Evolutionary conservation across 2,329 filamentous ascomycete species (phyloP).

Genomic region (Thelonectria olida): DNA sequence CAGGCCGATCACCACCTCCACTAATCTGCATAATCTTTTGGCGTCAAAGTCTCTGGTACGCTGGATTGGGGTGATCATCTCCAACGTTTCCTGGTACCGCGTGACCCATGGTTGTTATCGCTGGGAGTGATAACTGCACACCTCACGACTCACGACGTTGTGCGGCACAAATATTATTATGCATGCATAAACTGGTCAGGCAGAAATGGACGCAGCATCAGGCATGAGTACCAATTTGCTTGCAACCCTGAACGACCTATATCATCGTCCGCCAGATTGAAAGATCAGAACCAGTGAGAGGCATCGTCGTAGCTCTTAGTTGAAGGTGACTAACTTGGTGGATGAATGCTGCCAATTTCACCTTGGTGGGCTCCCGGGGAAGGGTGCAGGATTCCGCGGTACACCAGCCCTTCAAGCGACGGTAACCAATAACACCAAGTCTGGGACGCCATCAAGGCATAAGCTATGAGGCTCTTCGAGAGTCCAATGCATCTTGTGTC

Average conservation of each 20-base stretch:
- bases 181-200: not conserved
- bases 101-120: not conserved
- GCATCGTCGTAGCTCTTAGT: too few relatives aligned
- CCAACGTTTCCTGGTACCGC: not conserved
- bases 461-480: too few relatives aligned
- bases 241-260: too few relatives aligned
- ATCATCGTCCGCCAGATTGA: too few relatives aligned
- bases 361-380: not conserved
- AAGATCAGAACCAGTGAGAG: too few relatives aligned
- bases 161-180: not conserved
- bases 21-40: not conserved
- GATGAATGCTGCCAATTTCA: not conserved
- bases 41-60: not conserved
- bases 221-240: too few relatives aligned
- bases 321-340: not conserved
- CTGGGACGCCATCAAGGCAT: too few relatives aligned
- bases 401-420: not conserved
- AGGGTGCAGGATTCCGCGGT: not conserved
- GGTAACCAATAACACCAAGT: not conserved
- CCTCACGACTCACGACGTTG: too few relatives aligned
- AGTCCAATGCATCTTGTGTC: too few relatives aligned
- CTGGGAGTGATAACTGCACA: not conserved
- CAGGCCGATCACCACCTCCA: not conserved
- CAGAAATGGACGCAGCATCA: not conserved
- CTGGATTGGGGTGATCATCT: not conserved